Conservation (phyloP, 345 rosid species). For the Stellera chamaejasme region DNA sequence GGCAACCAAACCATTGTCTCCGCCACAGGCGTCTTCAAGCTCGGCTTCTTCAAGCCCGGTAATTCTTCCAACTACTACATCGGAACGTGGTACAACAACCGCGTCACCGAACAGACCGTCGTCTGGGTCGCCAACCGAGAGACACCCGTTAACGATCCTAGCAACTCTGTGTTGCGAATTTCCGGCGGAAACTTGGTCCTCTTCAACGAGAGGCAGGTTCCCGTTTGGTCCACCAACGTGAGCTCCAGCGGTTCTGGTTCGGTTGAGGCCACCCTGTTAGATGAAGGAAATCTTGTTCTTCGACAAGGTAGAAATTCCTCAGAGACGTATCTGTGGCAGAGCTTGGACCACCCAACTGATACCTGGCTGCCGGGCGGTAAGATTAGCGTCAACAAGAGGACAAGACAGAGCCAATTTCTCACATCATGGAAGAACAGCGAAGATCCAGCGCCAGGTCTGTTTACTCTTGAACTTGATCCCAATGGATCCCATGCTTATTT, state of each 20-base stretch:
- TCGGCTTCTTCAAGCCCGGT: constrained; percentile 67
- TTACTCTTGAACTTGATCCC: constrained; percentile 56
- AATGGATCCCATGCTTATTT: constrained; percentile 39
- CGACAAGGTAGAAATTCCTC: constrained; percentile 22
- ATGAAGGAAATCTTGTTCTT: constrained; percentile 58
- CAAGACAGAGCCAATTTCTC: constrained; percentile 26
- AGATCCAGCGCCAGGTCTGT: constrained; percentile 69
- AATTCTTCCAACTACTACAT: constrained; percentile 50
- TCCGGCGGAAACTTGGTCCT: constrained; percentile 61
- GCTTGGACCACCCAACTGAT: constrained; percentile 54
- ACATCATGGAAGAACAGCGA: constrained; percentile 53
- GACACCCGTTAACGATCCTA: constrained; percentile 36
- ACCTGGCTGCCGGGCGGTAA: constrained; percentile 78
- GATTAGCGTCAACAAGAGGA: constrained; percentile 35
- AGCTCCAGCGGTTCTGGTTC: constrained; percentile 23
- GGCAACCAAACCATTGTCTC: constrained; percentile 59
- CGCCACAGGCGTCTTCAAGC: constrained; percentile 27
- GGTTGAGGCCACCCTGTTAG: constrained; percentile 39
- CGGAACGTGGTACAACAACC: constrained; percentile 52
- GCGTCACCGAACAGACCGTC: constrained; percentile 19
- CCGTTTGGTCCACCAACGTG: constrained; percentile 61
- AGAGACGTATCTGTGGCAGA: constrained; percentile 43
- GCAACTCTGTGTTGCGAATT: constrained; percentile 39
- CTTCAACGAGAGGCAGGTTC: constrained; percentile 34
- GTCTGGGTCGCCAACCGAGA: constrained; percentile 86